Conservation (phyloP, 2,329 filamentous ascomycete species). For the Phaeosphaeriaceae sp. region DNA sequence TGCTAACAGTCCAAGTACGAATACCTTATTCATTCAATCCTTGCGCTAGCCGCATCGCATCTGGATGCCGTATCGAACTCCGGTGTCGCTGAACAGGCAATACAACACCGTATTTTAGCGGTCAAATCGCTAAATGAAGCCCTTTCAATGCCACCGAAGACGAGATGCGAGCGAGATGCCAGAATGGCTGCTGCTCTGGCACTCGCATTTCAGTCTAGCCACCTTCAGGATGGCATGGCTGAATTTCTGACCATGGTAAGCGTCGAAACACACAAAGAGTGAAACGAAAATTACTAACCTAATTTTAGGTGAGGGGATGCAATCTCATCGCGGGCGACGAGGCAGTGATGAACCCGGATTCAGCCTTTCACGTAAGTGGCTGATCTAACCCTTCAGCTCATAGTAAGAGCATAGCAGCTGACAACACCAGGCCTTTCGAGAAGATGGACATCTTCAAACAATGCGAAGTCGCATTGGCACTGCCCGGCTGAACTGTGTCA, state of each 20-base stretch:
- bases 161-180: slow-evolving; percentile 42
- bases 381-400: not conserved
- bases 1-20: slow-evolving; percentile 57
- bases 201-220: slow-evolving; percentile 47
- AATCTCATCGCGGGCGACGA: slow-evolving; percentile 43
- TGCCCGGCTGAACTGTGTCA: slow-evolving; percentile 21
- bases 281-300: not conserved
- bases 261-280: no score
- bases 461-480: slow-evolving; percentile 37
- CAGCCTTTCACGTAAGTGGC: slow-evolving; percentile 37
- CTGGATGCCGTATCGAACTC: slow-evolving; percentile 59
- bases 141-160: slow-evolving; percentile 42
- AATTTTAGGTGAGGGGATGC: slow-evolving; percentile 39
- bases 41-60: slow-evolving; percentile 71
- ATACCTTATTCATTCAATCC: slow-evolving; percentile 73
- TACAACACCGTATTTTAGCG: slow-evolving; percentile 70
- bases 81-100: slow-evolving; percentile 62
- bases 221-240: slow-evolving; percentile 45
- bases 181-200: slow-evolving; percentile 47
- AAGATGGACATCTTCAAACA: slow-evolving; percentile 41
- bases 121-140: slow-evolving; percentile 57
- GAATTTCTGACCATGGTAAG: slow-evolving; percentile 43
- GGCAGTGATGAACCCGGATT: slow-evolving; percentile 23
- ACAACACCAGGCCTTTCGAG: slow-evolving; percentile 33
- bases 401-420: not conserved